Evolutionary conservation across 2,329 filamentous ascomycete genomes (phyloP).

Genomic region (Rhynchosporium graminicola): DNA sequence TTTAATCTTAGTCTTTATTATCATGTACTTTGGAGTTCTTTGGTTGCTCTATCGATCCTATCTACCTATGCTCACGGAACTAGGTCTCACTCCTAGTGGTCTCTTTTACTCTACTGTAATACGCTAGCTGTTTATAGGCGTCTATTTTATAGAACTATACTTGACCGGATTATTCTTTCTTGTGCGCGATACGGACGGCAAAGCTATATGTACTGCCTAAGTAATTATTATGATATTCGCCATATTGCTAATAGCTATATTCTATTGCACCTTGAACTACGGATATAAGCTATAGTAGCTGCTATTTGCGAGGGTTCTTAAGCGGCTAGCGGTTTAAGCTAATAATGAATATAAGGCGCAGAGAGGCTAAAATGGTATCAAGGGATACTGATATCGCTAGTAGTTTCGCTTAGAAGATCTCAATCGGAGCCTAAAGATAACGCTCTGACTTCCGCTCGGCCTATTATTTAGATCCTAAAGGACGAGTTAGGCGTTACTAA

Average conservation of each 20-base stretch:
- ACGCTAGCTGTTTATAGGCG: constrained; percentile 30
- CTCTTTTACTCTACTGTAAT: constrained; percentile 46
- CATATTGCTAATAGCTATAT: background rate
- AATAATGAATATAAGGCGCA: background rate
- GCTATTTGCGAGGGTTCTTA: background rate
- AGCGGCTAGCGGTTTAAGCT: background rate
- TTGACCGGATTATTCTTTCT: constrained; percentile 32
- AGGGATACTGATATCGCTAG: background rate
- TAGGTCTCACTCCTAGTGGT: constrained; percentile 43
- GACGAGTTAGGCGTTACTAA: constrained; percentile 4
- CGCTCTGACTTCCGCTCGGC: background rate
- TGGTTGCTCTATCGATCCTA: constrained; percentile 9
- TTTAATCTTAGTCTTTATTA: constrained; percentile 3
- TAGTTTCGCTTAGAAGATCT: background rate
- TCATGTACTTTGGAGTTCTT: constrained; percentile 4
- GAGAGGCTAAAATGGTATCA: background rate
- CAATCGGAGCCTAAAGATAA: constrained; percentile 1
- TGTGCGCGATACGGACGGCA: constrained; percentile 27
- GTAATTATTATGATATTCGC: constrained; percentile 30
- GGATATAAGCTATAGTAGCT: constrained; percentile 3
- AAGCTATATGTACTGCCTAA: constrained; percentile 27
- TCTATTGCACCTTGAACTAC: background rate
- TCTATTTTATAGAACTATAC: constrained; percentile 34
- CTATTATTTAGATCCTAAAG: constrained; percentile 1
- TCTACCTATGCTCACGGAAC: constrained; percentile 51